Evolutionary conservation across 192 early-diverging fungal species (phyloP).

Genomic region (Gigaspora rosea): DNA sequence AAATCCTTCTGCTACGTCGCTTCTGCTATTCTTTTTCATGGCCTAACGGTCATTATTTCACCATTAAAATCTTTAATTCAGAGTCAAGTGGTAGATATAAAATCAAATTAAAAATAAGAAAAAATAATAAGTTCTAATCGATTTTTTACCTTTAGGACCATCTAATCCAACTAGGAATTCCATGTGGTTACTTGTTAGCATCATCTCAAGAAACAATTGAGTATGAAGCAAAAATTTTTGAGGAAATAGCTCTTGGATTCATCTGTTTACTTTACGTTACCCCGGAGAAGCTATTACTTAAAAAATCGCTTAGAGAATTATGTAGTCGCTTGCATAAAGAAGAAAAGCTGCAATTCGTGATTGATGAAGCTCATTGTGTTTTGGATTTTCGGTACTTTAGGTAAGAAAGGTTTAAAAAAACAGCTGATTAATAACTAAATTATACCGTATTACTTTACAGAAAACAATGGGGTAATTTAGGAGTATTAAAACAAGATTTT

Average conservation of each 20-base stretch:
- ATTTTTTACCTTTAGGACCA: neutral
- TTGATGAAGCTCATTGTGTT: neutral
- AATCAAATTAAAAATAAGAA: neutral
- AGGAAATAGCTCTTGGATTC: neutral
- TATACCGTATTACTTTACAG: neutral
- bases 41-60: neutral
- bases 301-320: neutral
- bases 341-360: neutral
- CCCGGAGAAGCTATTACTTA: neutral
- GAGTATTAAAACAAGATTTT: neutral
- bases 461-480: neutral
- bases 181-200: neutral
- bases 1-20: neutral
- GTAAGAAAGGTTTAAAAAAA: neutral
- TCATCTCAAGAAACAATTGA: neutral
- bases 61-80: conserved; percentile 3
- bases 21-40: neutral
- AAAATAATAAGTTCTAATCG: neutral
- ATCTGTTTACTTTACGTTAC: neutral
- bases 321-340: neutral
- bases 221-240: neutral
- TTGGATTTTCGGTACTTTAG: neutral
- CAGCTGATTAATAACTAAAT: neutral
- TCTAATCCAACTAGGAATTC: neutral
- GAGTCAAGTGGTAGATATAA: neutral